A percentile compares a stretch with the other conserved stretches of the same genome.
These are phyloP conservation scores for Neophaeococcomyces mojaviensis DNA, from an alignment of 2,329 filamentous ascomycete genomes.

Conservation along the genomic window DNA sequence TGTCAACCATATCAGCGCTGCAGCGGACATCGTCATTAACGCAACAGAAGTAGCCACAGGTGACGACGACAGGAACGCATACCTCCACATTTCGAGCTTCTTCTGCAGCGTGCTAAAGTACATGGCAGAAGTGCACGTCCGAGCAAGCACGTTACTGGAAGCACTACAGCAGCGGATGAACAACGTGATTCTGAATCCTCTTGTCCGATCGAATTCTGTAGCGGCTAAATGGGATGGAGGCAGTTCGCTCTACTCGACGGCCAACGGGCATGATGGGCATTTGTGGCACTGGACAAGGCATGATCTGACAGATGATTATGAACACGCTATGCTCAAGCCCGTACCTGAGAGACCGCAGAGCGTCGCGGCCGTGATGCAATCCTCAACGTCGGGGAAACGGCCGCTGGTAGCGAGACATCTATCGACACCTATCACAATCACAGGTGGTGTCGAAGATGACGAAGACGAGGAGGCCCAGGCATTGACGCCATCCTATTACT, in stretches of 20 bases:
- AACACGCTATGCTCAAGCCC: background rate
- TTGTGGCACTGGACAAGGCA: constrained; percentile 8
- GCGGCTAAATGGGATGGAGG: background rate
- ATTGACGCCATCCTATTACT: constrained; percentile 4
- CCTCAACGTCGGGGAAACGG: background rate
- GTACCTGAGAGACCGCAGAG: constrained; percentile 5
- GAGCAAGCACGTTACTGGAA: constrained; percentile 4
- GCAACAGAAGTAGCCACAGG: constrained; percentile 2
- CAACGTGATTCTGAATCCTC: constrained; percentile 2
- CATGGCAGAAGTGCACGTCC: constrained; percentile 8
- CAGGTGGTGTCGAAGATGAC: background rate
- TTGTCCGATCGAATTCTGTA: background rate
- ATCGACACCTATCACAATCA: constrained; percentile 1
- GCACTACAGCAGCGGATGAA: constrained; percentile 8
- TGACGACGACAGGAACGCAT: constrained; percentile 8
- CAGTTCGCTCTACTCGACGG: background rate
- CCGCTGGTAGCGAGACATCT: constrained; percentile 1
- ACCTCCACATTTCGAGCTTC: constrained; percentile 8
- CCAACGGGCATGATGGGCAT: background rate
- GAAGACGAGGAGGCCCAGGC: background rate
- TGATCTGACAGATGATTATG: constrained; percentile 6
- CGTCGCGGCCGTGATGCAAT: background rate
- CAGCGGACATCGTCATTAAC: constrained; percentile 6
- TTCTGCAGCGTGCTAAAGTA: constrained; percentile 5
- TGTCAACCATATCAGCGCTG: constrained; percentile 7